These are phyloP conservation scores for Ophiosphaerella narmari DNA, from an alignment of 2,329 filamentous ascomycete genomes.

Conservation along the genomic window DNA sequence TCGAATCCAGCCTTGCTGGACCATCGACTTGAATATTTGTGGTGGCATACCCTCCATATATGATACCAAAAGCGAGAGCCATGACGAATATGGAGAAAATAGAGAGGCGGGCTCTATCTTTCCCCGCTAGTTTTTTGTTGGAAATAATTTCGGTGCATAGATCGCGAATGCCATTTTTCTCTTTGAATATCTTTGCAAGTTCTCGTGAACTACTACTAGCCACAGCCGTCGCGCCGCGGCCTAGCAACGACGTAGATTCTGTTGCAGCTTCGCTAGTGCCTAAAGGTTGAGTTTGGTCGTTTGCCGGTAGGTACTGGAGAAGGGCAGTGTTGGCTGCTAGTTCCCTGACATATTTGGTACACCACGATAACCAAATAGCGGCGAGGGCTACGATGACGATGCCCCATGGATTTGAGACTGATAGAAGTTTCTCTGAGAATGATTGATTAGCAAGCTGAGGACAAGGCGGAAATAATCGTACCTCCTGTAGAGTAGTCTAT, in stretches of 20 bases:
- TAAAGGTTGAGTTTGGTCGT: not conserved
- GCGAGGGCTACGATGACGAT: not conserved
- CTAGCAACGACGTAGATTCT: not conserved
- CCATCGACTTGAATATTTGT: not conserved
- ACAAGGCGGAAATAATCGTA: not conserved
- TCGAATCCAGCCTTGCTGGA: not conserved
- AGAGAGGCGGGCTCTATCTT: not conserved
- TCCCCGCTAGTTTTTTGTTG: not conserved
- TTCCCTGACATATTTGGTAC: constrained; percentile 1
- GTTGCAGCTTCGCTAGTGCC: not conserved
- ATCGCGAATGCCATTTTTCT: not conserved
- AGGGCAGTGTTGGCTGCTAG: not conserved
- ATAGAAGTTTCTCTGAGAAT: not conserved
- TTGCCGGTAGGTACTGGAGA: not conserved
- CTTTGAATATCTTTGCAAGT: not conserved
- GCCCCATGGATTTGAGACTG: not conserved
- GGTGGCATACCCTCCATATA: not conserved
- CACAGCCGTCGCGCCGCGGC: not conserved
- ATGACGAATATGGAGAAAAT: not conserved
- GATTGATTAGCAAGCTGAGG: not conserved
- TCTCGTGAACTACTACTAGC: not conserved
- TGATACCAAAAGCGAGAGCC: not conserved
- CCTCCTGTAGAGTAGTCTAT: not conserved
- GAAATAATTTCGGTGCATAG: not conserved
- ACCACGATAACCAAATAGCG: constrained; percentile 1